Evolutionary conservation across 768 basidiomycete species (phyloP), one percentile per base, ranked within the genome.

Genomic region (Tephrocybe sp.): DNA sequence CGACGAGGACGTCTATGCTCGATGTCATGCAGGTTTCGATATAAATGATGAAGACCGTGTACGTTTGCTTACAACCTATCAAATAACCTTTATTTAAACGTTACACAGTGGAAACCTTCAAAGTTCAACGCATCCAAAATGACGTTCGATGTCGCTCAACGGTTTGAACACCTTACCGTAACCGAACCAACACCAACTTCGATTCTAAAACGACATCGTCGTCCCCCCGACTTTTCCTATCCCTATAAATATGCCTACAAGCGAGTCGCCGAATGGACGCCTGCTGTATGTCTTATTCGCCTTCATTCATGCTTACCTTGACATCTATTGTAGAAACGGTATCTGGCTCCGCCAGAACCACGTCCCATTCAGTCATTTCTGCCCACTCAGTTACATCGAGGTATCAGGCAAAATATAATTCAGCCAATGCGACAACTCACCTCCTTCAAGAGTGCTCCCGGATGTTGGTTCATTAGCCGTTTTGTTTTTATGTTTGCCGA

Each of bases 371-470:
- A 31, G 34, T 43, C 45, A 24, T 22, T 52, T 16, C 31, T 41
- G 15, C 49, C 51, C 8, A 16, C 47, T 12, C 48, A 48, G 13
- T 31, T 59, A 9, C 55, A 36, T 37, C 42, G 47, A 28, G 45
- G 44, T 25, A 37, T 24, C 11, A 34, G 35, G 11, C 45, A 38
- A 26, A 44, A 44, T n/a, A 35, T 35, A 9, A 11, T 57, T 21
- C 51, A 48, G 13, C 51, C 42, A 5, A 26, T 70, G 52, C 59
- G 61, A 6, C 39, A 51, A n/a, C 44, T 53, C 1, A 34, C 53
- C 16, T 70, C 67, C 0, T 72, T 78, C 50, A 78, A 75, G 47
- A 66, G 70, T 35, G 61, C 77, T 4, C 66, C 77, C 2, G 79
- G 78, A 32, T 69, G 79, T 71, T 48, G 64, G 7, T 28, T 43